A percentile compares a stretch with the other conserved stretches of the same genome.
Conservation (phyloP, 140 eudicot genomes). For the Bidens hawaiensis region DNA sequence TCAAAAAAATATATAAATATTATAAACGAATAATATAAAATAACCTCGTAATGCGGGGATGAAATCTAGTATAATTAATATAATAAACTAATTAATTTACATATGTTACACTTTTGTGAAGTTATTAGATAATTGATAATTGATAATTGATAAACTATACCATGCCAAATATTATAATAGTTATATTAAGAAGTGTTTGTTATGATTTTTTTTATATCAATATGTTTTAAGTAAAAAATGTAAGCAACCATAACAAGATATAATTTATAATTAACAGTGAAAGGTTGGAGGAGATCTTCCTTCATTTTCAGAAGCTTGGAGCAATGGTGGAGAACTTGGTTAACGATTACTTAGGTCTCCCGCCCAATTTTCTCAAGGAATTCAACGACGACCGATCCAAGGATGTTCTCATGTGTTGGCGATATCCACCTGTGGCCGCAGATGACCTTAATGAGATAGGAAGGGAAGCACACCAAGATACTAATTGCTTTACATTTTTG, state of each 20-base stretch:
- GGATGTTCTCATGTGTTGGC: conserved; percentile 28
- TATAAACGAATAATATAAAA: no score
- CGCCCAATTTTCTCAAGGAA: conserved; percentile 17
- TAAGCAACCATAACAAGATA: no score
- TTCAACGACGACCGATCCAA: conserved; percentile 23
- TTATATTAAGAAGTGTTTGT: neutral
- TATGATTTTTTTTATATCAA: no score
- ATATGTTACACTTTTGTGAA: neutral
- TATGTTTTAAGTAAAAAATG: no score
- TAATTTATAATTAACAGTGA: conserved; percentile 3
- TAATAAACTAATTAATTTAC: neutral
- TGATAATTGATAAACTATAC: neutral
- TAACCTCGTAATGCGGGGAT: no score
- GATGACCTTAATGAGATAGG: conserved; percentile 11
- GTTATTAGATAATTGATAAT: neutral
- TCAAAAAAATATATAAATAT: no score
- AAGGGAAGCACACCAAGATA: conserved; percentile 25
- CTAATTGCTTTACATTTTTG: conserved; percentile 15
- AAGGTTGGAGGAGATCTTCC: conserved; percentile 15
- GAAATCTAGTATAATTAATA: no score
- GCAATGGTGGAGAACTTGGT: conserved; percentile 11
- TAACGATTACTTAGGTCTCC: conserved; percentile 28
- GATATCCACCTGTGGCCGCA: conserved; percentile 16
- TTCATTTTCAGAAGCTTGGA: conserved; percentile 21
- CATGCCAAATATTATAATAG: neutral